A percentile compares a stretch with the other conserved stretches of the same genome.
These are phyloP conservation scores for Tricholoma furcatifolium DNA, from an alignment of 768 basidiomycete species.

Conservation along the genomic window DNA sequence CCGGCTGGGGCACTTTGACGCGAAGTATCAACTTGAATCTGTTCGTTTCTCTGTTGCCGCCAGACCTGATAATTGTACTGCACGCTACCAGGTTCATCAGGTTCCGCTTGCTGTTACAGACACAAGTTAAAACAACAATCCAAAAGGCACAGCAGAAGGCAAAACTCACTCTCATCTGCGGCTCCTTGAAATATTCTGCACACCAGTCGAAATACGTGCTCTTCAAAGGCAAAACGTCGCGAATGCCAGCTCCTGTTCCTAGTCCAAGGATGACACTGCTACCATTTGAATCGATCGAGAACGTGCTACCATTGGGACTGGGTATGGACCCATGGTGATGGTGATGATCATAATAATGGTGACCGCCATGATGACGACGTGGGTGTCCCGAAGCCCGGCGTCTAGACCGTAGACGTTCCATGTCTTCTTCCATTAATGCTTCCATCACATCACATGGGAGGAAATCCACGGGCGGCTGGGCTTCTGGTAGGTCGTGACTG, in stretches of 20 bases:
- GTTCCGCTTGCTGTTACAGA: conserved; percentile 80
- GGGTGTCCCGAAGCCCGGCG: conserved; percentile 43
- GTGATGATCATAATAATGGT: conserved; percentile 17
- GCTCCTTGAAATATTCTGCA: conserved; percentile 95
- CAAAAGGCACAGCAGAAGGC: neutral
- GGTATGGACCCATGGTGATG: conserved; percentile 43
- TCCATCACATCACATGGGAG: conserved; percentile 80
- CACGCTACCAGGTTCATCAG: conserved; percentile 92
- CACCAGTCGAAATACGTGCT: conserved; percentile 96
- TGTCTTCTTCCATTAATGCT: conserved; percentile 89
- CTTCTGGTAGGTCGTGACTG: conserved; percentile 29
- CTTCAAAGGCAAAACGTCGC: conserved; percentile 86
- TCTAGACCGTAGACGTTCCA: conserved; percentile 83
- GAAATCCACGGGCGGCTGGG: conserved; percentile 49
- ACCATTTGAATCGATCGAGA: conserved; percentile 69
- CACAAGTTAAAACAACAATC: conserved; percentile 13
- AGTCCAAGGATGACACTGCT: conserved; percentile 73
- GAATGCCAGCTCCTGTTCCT: conserved; percentile 77
- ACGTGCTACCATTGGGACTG: conserved; percentile 75
- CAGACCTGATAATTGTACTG: conserved; percentile 96
- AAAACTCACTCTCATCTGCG: conserved; percentile 89
- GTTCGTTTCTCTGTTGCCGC: conserved; percentile 89
- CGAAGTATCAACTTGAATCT: conserved; percentile 66
- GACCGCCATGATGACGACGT: conserved; percentile 34
- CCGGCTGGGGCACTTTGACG: conserved; percentile 74